Evolutionary conservation across 768 basidiomycete species (phyloP), one percentile per base, ranked within the genome.

Genomic region (Holtermanniella nyarrowii): DNA sequence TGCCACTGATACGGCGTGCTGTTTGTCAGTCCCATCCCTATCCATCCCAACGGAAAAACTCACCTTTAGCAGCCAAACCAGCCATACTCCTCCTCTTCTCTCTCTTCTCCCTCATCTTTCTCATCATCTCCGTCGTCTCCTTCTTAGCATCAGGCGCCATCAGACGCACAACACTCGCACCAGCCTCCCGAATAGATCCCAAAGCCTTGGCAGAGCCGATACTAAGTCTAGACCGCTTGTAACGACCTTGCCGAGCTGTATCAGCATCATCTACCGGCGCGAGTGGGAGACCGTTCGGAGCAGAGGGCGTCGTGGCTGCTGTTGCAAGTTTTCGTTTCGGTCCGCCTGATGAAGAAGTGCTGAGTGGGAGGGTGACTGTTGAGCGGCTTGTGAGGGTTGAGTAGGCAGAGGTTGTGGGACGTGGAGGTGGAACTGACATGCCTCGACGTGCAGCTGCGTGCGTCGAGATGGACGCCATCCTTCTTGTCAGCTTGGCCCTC

Each of bases 381-480:
- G 31, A 22, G 46, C 26, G 26, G 12, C 5, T 23, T 21, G 44
- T 43, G 5, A 49, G 43, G 14, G 45, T 4, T 24, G 46, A 54
- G 3, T 52, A 50, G 18, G 13, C 40, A 13, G 41, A 23, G 2
- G 42, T 14, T 22, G 41, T 47, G 14, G 43, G 48, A 26, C 5
- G 44, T 27, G 23, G 12, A 14, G 40, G n/a, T n/a, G 5, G 31
- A 26, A 46, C 21, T 47, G 45, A 26, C 25, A 44, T 18, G 11
- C 39, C 40, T 5, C 44, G 27, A 10, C n/a, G 18, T 26, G 51
- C 51, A 22, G 44, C 42, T 16, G 55, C 52, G n/a, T 43, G 22
- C 10, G 53, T 52, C 7, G 42, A 42, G 50, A 68, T 61, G 22
- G 59, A 60, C 25, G 50, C 47, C 66, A 68, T 68, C 45, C 66